Percentiles rank a stretch among this genome's conserved stretches.
phyloP scores from a whole-genome alignment of 768 basidiomycete species.

The Tricholomella constricta region DNA sequence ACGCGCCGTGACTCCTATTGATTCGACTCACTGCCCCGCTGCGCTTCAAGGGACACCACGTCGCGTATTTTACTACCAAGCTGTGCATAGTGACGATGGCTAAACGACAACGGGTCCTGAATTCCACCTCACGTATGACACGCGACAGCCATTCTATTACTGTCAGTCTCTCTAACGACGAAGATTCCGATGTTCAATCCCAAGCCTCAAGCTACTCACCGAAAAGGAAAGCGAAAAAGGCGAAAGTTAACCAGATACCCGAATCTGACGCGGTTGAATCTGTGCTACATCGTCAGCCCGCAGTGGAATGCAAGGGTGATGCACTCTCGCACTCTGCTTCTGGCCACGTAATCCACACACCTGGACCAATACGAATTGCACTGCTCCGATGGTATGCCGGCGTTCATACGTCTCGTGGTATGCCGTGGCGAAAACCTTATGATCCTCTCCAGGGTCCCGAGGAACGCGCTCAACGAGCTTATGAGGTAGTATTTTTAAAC shows the following conservation, averaged over 20 bases:
- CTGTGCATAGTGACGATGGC: background rate
- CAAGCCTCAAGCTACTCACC: constrained; percentile 10
- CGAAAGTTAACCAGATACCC: background rate
- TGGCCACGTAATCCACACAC: constrained; percentile 47
- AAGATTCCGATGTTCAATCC: constrained; percentile 16
- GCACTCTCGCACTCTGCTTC: constrained; percentile 42
- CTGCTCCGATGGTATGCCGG: constrained; percentile 72
- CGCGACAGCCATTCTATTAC: background rate
- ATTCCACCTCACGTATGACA: background rate
- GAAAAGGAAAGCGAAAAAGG: constrained; percentile 7
- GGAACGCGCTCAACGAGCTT: constrained; percentile 81
- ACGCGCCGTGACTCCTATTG: too few species aligned
- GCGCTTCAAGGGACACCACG: background rate
- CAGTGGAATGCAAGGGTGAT: background rate
- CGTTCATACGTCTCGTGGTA: constrained; percentile 68
- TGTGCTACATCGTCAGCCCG: background rate
- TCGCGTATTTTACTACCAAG: background rate
- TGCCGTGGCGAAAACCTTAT: constrained; percentile 91
- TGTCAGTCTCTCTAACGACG: constrained; percentile 6
- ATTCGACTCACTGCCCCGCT: background rate
- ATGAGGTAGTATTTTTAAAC: constrained; percentile 61
- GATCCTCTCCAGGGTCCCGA: constrained; percentile 52
- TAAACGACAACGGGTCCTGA: constrained; percentile 4
- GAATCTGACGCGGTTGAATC: background rate
- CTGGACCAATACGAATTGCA: constrained; percentile 45